These are phyloP conservation scores for Fomitiporia mediterranea DNA, from an alignment of 1,284 basidiomycete genomes.

Conservation along the genomic window DNA sequence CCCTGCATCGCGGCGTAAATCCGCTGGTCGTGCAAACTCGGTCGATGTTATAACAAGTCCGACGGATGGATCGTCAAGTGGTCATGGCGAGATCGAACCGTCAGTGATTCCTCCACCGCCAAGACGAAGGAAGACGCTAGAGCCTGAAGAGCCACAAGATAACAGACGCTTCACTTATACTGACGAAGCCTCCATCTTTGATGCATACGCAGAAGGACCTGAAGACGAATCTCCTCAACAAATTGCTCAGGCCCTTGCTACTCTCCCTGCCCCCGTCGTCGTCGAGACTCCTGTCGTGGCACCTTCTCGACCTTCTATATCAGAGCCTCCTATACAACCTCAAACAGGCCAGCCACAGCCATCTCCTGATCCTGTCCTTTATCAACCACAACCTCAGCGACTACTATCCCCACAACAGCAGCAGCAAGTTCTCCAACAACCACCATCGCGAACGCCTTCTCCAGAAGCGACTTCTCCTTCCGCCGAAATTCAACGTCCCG, in stretches of 20 bases:
- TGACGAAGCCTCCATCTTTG: slow-evolving; percentile 77
- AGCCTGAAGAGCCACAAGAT: slow-evolving; percentile 24
- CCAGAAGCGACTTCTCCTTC: slow-evolving; percentile 34
- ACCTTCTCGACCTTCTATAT: not conserved
- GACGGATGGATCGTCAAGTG: slow-evolving; percentile 64
- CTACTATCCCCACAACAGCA: slow-evolving; percentile 30
- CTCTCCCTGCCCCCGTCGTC: slow-evolving; percentile 25
- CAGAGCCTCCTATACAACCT: slow-evolving; percentile 11
- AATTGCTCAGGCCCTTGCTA: slow-evolving; percentile 29
- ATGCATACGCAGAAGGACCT: slow-evolving; percentile 66
- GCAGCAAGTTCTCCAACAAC: slow-evolving; percentile 26
- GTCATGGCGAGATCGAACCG: slow-evolving; percentile 51
- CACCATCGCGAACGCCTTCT: slow-evolving; percentile 44
- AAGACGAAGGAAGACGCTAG: not conserved
- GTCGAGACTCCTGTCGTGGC: not conserved
- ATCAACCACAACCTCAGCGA: slow-evolving; percentile 51
- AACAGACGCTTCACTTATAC: slow-evolving; percentile 64
- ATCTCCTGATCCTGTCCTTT: slow-evolving; percentile 42
- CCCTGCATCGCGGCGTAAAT: slow-evolving; percentile 47
- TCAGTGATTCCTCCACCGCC: slow-evolving; percentile 10
- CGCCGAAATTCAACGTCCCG: slow-evolving; percentile 14
- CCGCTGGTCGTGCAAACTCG: slow-evolving; percentile 32
- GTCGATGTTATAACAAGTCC: slow-evolving; percentile 39
- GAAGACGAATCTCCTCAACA: slow-evolving; percentile 39
- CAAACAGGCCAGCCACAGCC: slow-evolving; percentile 17